Percentiles rank a stretch among this genome's conserved stretches.
Conservation (phyloP, 345 rosid species). For the Syzygium oleosum region DNA sequence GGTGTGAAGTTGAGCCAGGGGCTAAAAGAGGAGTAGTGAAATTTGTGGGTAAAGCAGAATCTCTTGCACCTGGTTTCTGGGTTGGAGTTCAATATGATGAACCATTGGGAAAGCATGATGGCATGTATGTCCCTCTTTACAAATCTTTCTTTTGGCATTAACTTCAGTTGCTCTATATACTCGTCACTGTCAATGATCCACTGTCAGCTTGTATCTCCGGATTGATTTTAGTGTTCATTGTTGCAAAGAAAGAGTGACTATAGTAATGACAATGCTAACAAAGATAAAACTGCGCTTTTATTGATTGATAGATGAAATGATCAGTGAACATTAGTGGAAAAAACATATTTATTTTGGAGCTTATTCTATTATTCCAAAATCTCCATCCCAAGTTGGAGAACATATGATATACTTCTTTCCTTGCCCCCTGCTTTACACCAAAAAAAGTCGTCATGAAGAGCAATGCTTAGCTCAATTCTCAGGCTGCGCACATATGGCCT, state of each 20-base stretch:
- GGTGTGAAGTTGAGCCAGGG: slow-evolving; percentile 89
- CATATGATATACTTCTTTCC: neutral
- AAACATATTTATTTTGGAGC: neutral
- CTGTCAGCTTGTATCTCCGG: neutral
- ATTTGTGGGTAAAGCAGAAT: slow-evolving; percentile 69
- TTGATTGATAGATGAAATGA: neutral
- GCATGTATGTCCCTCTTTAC: slow-evolving; percentile 49
- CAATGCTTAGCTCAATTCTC: neutral
- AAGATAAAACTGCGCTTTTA: neutral
- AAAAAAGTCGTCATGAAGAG: neutral
- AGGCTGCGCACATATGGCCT: neutral
- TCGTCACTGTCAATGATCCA: neutral
- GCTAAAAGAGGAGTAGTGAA: slow-evolving; percentile 80
- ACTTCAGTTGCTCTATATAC: neutral
- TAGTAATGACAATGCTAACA: neutral
- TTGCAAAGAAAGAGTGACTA: neutral
- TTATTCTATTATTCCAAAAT: neutral
- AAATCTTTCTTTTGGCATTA: neutral
- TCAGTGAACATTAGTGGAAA: neutral
- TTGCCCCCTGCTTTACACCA: neutral
- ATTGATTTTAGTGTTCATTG: neutral
- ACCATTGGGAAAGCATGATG: slow-evolving; percentile 92
- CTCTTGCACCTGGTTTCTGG: slow-evolving; percentile 84
- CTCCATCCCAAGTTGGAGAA: neutral
- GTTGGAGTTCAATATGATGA: slow-evolving; percentile 89